These are phyloP conservation scores for Eutrema japonicum DNA, from an alignment of 345 rosid genomes.

Conservation along the genomic window DNA sequence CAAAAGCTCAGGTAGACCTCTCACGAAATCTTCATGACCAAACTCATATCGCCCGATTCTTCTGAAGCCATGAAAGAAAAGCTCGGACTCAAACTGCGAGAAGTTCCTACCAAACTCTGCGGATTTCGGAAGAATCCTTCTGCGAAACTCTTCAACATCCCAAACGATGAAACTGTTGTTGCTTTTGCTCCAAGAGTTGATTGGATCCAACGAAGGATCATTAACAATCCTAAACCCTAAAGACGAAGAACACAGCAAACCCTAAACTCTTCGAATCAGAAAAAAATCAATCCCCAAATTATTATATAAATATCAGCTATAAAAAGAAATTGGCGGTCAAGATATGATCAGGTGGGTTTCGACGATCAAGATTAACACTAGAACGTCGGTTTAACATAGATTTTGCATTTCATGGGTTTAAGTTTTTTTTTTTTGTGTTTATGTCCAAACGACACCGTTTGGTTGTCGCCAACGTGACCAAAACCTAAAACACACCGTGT, in stretches of 20 bases:
- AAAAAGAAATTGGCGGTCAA: too few relatives aligned
- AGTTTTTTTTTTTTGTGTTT: too few relatives aligned
- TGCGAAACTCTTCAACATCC: background rate
- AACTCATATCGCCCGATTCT: background rate
- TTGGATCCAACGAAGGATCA: conserved; percentile 4
- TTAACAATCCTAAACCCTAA: conserved; percentile 4
- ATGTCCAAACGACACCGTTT: too few relatives aligned
- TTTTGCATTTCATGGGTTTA: too few relatives aligned
- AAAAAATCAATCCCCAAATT: too few relatives aligned
- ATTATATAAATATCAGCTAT: too few relatives aligned
- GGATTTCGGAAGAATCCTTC: background rate
- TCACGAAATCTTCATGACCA: background rate
- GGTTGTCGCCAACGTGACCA: too few relatives aligned
- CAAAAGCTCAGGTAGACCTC: conserved; percentile 8
- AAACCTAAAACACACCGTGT: too few relatives aligned
- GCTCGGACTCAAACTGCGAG: background rate
- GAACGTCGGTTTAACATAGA: too few relatives aligned
- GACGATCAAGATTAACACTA: too few relatives aligned
- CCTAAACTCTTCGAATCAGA: background rate
- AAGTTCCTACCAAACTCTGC: background rate
- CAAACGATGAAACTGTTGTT: conserved; percentile 14
- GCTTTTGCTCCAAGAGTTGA: conserved; percentile 16
- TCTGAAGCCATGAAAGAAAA: background rate
- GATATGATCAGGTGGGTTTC: too few relatives aligned
- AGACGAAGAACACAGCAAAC: too few relatives aligned